Evolutionary conservation across 768 basidiomycete genomes (phyloP), one percentile per base, ranked within the genome.

Genomic region (Panaeolus papilionaceus): DNA sequence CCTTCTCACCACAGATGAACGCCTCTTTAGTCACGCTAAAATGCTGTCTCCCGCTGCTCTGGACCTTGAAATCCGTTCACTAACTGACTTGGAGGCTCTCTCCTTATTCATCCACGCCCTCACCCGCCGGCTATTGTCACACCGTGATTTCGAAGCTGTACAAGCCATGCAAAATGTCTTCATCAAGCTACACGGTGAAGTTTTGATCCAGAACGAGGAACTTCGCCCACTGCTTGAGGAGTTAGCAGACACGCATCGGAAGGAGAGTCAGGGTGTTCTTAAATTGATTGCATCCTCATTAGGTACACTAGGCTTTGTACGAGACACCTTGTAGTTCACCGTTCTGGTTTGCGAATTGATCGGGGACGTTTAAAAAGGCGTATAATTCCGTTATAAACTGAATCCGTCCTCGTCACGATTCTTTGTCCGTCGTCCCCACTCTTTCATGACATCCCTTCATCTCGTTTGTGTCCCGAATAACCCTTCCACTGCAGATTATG

Each of bases 61-160:
- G 54, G 98, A 99, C 76, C 82, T 98, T 18, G 97, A 98, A 74
- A 81, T 99, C 26, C 93, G 94, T 9, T 91, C 92, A 1, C 80
- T 99, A 64, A 79, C 87, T 37, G 85, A 89, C 3, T 79, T 93
- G 40, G 83, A 89, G 49, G 85, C 86, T 64, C 83, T 96, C 23
- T 79, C 77, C 0, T 76, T 83, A 20, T 98, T 99, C 81, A 79
- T 98, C 58, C 80, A 84, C 67, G 92, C 95, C 0, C 82, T 99
- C 28, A 86, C 83, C 11, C 86, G 80, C 65, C 89, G 97, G 3
- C 83, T 99, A 33, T 79, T 77, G 39, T 93, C 92, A 7, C 93
- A 90, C 71, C 87, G 88, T 61, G 98, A 99, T 79, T 99, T 98
- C 74, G 98, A 99, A 78, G 96, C 95, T 12, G 93, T 97, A 3